Conservation (phyloP, 1,284 basidiomycete species). For the Ceratobasidium sp. region DNA sequence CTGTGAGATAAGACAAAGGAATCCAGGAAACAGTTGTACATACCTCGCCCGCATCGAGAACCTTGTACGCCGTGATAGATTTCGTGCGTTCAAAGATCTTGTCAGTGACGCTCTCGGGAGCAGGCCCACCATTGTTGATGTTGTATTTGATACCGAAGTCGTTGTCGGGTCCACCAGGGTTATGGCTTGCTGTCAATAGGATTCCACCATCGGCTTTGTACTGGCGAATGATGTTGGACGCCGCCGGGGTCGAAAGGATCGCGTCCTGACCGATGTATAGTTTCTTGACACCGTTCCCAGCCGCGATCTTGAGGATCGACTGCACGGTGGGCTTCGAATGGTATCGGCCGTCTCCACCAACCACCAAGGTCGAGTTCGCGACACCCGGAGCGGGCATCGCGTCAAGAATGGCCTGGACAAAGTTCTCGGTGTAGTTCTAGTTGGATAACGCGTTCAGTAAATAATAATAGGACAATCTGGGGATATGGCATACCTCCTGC, state of each 20-base stretch:
- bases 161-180: constrained; percentile 96
- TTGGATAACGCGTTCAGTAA: constrained; percentile 1
- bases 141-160: constrained; percentile 99
- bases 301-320: constrained; percentile 90
- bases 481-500: constrained; percentile 72
- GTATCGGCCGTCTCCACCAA: constrained; percentile 97
- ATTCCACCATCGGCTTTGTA: constrained; percentile 98
- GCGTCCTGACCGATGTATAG: constrained; percentile 91
- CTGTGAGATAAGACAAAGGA: constrained; percentile 5
- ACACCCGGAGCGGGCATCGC: constrained; percentile 85
- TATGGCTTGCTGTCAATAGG: constrained; percentile 97
- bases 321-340: constrained; percentile 92
- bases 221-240: constrained; percentile 94
- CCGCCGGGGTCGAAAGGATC: constrained; percentile 97
- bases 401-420: constrained; percentile 94
- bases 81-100: constrained; percentile 94
- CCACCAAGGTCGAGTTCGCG: constrained; percentile 83
- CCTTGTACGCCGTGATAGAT: constrained; percentile 87
- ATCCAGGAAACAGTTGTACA: constrained; percentile 54
- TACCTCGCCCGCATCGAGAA: constrained; percentile 83
- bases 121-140: constrained; percentile 95
- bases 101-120: constrained; percentile 94
- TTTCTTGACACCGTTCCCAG: constrained; percentile 90
- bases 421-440: constrained; percentile 99
- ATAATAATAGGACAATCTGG: background rate